Conservation (phyloP, 2,329 filamentous ascomycete genomes). For the Chaetothyriales sp. region DNA sequence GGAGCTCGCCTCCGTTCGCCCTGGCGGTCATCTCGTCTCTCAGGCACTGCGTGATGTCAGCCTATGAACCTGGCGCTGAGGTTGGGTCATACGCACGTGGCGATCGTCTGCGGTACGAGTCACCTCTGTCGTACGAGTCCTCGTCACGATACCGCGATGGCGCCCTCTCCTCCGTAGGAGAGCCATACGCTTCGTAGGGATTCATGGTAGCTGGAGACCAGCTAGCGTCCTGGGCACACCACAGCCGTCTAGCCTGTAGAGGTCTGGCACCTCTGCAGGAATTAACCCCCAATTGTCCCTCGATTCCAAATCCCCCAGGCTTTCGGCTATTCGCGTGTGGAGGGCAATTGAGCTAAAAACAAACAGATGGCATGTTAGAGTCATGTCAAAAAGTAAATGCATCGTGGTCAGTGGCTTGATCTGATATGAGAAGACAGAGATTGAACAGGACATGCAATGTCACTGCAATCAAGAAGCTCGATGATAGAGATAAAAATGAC, state of each 20-base stretch:
- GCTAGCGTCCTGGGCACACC: slow-evolving; percentile 4
- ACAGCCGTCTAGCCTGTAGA: background rate
- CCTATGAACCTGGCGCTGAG: background rate
- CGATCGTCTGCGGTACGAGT: slow-evolving; percentile 33
- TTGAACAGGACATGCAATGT: background rate
- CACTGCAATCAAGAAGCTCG: background rate
- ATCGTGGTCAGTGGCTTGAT: background rate
- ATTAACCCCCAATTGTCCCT: background rate
- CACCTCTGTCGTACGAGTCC: slow-evolving; percentile 26
- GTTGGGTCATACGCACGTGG: slow-evolving; percentile 27
- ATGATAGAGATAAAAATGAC: background rate
- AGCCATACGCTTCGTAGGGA: slow-evolving; percentile 34
- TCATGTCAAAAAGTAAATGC: slow-evolving; percentile 6
- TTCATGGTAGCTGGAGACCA: slow-evolving; percentile 25
- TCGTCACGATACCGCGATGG: slow-evolving; percentile 29
- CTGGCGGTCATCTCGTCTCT: slow-evolving; percentile 20
- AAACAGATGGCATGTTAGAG: slow-evolving; percentile 14
- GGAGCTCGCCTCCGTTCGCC: slow-evolving; percentile 21
- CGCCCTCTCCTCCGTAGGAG: slow-evolving; percentile 23
- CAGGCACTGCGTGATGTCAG: slow-evolving; percentile 18
- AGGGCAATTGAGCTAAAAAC: slow-evolving; percentile 10
- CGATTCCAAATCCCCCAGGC: slow-evolving; percentile 3
- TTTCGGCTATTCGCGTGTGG: slow-evolving; percentile 1
- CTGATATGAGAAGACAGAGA: background rate
- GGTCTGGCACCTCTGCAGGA: background rate